These are phyloP conservation scores for Scheffersomyces quercinus DNA, from an alignment of 1,139 yeast species.

Conservation along the genomic window DNA sequence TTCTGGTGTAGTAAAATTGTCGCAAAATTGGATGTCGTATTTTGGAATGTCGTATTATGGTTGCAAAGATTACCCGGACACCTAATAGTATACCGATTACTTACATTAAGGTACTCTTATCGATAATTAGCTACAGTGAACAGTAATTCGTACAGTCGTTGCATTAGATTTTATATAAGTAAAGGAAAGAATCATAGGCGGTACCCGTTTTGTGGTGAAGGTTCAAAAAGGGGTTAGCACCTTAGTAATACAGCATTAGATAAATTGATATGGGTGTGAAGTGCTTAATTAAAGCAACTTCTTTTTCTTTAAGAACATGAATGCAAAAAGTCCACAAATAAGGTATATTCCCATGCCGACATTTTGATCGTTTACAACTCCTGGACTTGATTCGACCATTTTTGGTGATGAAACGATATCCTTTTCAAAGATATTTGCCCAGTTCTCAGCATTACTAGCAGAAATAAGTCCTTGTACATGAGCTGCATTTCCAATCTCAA, in stretches of 20 bases:
- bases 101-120: too few species aligned
- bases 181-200: too few species aligned
- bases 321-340: constrained; percentile 16
- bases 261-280: background rate
- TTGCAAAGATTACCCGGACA: background rate
- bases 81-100: too few species aligned
- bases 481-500: too few species aligned
- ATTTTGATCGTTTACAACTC: constrained; percentile 10
- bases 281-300: constrained; percentile 1
- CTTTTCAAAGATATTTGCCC: background rate
- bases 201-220: too few species aligned
- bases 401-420: background rate
- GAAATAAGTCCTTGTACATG: background rate
- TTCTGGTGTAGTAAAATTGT: background rate
- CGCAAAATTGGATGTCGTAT: background rate
- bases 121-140: too few species aligned
- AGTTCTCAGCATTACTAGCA: background rate
- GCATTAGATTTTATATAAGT: too few species aligned
- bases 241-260: too few species aligned
- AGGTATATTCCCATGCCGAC: constrained; percentile 18
- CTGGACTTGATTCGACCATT: constrained; percentile 1
- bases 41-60: background rate
- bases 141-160: too few species aligned
- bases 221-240: too few species aligned
- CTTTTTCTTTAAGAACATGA: constrained; percentile 14